Conservation (phyloP, 305 asterid genomes). For the Ruellia speciosa region DNA sequence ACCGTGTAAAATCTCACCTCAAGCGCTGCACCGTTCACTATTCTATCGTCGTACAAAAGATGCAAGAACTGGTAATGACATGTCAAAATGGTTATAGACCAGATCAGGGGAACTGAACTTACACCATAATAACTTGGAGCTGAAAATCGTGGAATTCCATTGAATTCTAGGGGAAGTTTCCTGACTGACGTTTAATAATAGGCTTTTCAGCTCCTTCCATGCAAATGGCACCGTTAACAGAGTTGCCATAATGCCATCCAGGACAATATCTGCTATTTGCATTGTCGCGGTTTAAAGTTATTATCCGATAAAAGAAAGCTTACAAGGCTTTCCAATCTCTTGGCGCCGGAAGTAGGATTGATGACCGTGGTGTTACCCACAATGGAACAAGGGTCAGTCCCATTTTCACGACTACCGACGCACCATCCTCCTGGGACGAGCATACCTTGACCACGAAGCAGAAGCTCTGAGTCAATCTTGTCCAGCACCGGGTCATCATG, state of each 20-base stretch:
- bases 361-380: conserved; percentile 56
- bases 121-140: conserved; percentile 1
- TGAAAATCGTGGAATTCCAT: conserved; percentile 7
- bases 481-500: conserved; percentile 74
- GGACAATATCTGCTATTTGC: conserved; percentile 41
- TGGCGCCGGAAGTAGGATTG: conserved; percentile 72
- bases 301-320: conserved; percentile 46
- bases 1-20: conserved; percentile 16
- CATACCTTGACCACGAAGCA: conserved; percentile 57
- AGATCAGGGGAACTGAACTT: conserved; percentile 9
- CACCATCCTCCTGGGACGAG: conserved; percentile 98
- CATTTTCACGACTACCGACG: conserved; percentile 52
- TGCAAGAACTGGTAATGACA: conserved; percentile 14
- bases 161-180: conserved; percentile 16
- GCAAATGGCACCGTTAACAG: conserved; percentile 18
- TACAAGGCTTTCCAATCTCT: conserved; percentile 67
- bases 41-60: conserved; percentile 11
- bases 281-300: conserved; percentile 70
- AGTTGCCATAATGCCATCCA: conserved; percentile 19
- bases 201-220: conserved; percentile 14
- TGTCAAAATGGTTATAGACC: conserved; percentile 12
- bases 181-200: background rate
- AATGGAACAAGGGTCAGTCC: conserved; percentile 74
- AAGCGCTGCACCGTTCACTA: conserved; percentile 13
- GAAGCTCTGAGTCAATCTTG: conserved; percentile 61